Base-by-base conservation (phyloP, 1,284 basidiomycete genomes). In the Papiliotrema laurentii region DNA sequence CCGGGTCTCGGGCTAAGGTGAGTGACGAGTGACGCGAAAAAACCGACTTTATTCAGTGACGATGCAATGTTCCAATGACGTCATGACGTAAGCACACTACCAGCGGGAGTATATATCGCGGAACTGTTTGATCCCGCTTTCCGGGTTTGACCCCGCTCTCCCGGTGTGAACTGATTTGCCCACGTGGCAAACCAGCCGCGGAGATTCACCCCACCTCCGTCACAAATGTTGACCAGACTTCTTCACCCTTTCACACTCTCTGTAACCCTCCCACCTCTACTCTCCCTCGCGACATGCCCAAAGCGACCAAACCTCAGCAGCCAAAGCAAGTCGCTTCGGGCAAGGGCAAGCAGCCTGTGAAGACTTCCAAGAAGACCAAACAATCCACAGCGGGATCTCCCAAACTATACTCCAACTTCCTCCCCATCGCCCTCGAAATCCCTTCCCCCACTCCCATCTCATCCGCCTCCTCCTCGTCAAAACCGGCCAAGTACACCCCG, bases 381-480 rank as follows among this genome's bases (percentile, higher is more conserved):
- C 18, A 10, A 18, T 19, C 28, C 21, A 36, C 21, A 24, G 19
- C 31, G 14, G 18, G 13, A 24, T 10, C 31, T 14, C 14, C 36
- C 25, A 59, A 57, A 36, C 58, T 69, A 4, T 70, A 68, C 56
- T 60, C 63, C 10, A 45, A 37, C 43, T 70, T 70, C 55, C 51
- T 66, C 18, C 60, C 70, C 22, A 49, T 68, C 33, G 56, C 66
- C 3, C 49, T 69, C 19, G 18, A 49, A 25, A 50, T 66, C 24
- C 57, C 64, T 14, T 56, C 54, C 2, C 54, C 59, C 0, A 41
- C 56, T 10, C 56, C 63, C 27, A 53, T 63, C 46, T n/a, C n/a
- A n/a, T n/a, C n/a, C n/a, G 52, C 58, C 9, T 56, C 52, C 5
- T 60, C 61, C 2, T 61, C 61, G 11, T 54, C 56, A 21, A 59